A percentile compares a stretch with the other conserved stretches of the same genome.
Conservation (phyloP, 2,329 filamentous ascomycete species). For the Clonostachys byssicola region DNA sequence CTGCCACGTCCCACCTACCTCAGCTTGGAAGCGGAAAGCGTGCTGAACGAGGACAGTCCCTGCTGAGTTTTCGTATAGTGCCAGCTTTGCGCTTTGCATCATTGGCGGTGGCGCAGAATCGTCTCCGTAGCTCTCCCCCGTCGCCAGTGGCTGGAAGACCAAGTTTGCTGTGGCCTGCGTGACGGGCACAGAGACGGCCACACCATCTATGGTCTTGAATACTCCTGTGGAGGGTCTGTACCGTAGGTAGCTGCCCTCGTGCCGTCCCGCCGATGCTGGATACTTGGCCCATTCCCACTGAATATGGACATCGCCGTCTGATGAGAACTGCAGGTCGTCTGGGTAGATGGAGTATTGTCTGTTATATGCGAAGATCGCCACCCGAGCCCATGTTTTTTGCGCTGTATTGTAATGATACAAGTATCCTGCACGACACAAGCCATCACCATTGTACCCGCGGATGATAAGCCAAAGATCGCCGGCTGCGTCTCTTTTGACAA, state of each 20-base stretch:
- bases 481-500: conserved; percentile 7
- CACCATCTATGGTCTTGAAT: conserved; percentile 7
- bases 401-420: conserved; percentile 8
- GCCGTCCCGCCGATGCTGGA: conserved; percentile 14
- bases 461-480: conserved; percentile 10
- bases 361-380: conserved; percentile 10
- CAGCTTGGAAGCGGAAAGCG: conserved; percentile 11
- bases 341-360: conserved; percentile 15
- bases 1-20: conserved; percentile 7
- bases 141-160: conserved; percentile 11
- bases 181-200: conserved; percentile 5
- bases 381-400: conserved; percentile 5
- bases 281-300: conserved; percentile 19
- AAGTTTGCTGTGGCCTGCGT: conserved; percentile 7
- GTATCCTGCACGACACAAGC: conserved; percentile 7
- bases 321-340: conserved; percentile 16
- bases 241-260: conserved; percentile 15
- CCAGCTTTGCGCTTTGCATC: conserved; percentile 13
- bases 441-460: conserved; percentile 4
- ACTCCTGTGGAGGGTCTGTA: conserved; percentile 11
- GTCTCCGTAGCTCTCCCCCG: conserved; percentile 12
- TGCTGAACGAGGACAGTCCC: conserved; percentile 6
- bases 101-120: conserved; percentile 8
- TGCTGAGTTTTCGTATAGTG: conserved; percentile 9
- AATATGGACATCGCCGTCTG: conserved; percentile 15